Conservation (phyloP, 2,329 filamentous ascomycete genomes). For the Clonostachys byssicola region DNA sequence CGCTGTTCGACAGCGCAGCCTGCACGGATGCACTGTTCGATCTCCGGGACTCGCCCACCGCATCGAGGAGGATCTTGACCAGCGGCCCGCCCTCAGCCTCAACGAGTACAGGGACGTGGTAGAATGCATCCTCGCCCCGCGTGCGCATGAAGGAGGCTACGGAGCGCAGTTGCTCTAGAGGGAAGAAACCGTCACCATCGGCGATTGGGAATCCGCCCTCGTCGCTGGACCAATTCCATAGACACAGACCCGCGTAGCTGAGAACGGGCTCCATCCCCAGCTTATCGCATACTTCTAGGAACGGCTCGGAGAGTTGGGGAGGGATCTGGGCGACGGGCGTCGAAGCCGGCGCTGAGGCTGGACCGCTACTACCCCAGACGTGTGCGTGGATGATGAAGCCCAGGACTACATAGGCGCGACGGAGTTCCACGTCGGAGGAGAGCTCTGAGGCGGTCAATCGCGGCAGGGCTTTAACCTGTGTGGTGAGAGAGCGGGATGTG, state of each 20-base stretch:
- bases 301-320: slow-evolving; percentile 10
- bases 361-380: slow-evolving; percentile 3
- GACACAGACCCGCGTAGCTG: slow-evolving; percentile 9
- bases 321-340: slow-evolving; percentile 5
- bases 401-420: slow-evolving; percentile 9
- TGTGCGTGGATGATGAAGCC: slow-evolving; percentile 9
- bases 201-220: background rate
- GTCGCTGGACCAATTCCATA: slow-evolving; percentile 9
- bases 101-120: slow-evolving; percentile 9
- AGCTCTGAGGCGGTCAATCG: slow-evolving; percentile 2
- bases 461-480: slow-evolving; percentile 2
- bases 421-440: slow-evolving; percentile 4
- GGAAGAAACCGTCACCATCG: background rate
- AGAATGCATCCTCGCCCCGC: slow-evolving; percentile 9
- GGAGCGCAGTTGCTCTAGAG: slow-evolving; percentile 4
- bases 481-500: slow-evolving; percentile 1
- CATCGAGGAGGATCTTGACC: slow-evolving; percentile 4
- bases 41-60: background rate
- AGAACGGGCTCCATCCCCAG: slow-evolving; percentile 7
- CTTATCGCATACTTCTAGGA: slow-evolving; percentile 8
- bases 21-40: slow-evolving; percentile 1
- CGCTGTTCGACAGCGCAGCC: slow-evolving; percentile 1
- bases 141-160: slow-evolving; percentile 7
- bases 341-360: background rate
- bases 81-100: slow-evolving; percentile 9